phyloP scores from a whole-genome alignment of 73 alveolate genomes.

The Paraurostyla sp. region DNA sequence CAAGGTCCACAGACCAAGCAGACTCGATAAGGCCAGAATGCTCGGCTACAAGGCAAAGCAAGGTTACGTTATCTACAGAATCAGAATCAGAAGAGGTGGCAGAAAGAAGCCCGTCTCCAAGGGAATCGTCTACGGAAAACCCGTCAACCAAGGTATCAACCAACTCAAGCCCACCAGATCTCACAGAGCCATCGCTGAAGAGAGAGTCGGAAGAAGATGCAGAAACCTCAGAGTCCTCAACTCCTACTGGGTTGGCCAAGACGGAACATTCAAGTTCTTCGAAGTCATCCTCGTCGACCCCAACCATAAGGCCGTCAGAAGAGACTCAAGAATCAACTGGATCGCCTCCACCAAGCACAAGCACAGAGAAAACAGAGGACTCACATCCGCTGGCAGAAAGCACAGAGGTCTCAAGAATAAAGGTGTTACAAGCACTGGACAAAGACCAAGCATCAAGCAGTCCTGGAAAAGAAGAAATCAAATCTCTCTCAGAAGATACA shows the following conservation, averaged over 20 bases:
- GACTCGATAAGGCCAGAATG: constrained; percentile 99
- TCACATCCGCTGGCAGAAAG: constrained; percentile 97
- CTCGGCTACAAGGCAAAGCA: constrained; percentile 99
- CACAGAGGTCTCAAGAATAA: constrained; percentile 97
- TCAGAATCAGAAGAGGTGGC: constrained; percentile 99
- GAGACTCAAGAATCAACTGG: constrained; percentile 99
- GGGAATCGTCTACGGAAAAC: constrained; percentile 99
- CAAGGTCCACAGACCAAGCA: constrained; percentile 96
- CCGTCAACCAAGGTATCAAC: constrained; percentile 98
- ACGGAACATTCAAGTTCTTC: constrained; percentile 98
- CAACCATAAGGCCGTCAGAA: constrained; percentile 97
- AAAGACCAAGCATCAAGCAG: constrained; percentile 96
- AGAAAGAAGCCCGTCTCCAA: constrained; percentile 96
- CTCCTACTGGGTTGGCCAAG: constrained; percentile 99
- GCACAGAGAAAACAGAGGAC: constrained; percentile 97
- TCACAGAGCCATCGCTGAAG: constrained; percentile 99
- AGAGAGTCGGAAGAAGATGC: constrained; percentile 97
- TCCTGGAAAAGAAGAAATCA: constrained; percentile 94
- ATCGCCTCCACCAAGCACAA: constrained; percentile 94
- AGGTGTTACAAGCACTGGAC: constrained; percentile 95
- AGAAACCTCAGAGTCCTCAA: constrained; percentile 97
- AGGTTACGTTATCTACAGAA: constrained; percentile 98
- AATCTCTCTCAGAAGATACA: constrained; percentile 97
- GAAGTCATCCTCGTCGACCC: constrained; percentile 99
- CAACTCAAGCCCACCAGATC: constrained; percentile 95